Base-by-base conservation (phyloP, 345 rosid species). In the Eucalyptus coolabah region DNA sequence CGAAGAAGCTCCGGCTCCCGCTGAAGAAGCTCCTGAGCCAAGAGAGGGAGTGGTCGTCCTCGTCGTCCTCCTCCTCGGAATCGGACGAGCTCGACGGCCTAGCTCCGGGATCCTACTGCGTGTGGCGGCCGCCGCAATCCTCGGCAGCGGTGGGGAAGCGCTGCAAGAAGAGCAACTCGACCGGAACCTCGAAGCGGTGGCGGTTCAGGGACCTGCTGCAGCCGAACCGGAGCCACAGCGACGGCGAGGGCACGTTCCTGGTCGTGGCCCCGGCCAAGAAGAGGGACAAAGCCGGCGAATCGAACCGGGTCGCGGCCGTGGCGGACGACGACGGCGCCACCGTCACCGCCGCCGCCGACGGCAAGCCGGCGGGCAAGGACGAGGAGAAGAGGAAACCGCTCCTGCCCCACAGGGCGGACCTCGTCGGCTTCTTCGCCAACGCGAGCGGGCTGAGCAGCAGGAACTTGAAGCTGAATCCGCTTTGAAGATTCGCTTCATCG, bases 141-240 rank as follows among this genome's bases (percentile, higher is more conserved):
- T 1, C 45, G 90, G 91, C 85, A 90, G 37, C 89, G 65, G 89
- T 72, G 87, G 89, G 94, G 45, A 92, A 93, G 53, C 91, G 93
- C 11, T 93, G 98, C 88, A 89, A 92, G 90, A 97, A 96, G 95
- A 95, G 98, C 91, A 94, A 91, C 87, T 96, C 99, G 6, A 92
- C 97, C 2, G 97, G 98, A 86, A 94, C 96, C 5, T 91, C 96
- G 14, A 92, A 90, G 90, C 90, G 95, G 81, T 96, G 97, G 98
- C 87, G 95, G 37, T 67, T 95, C 32, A 91, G 91, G 87, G 95
- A 96, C 88, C 83, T 96, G 1, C 93, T 90, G 26, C 59, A 19
- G 59, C 32, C 13, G 89, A 81, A 92, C 89, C 91, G 99, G 92
- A 93, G 97, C 88, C 92, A 92, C 87, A 96, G 99, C 88, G 98